These are phyloP conservation scores for Boletus reticuloceps DNA, from an alignment of 768 basidiomycete genomes.

Conservation along the genomic window DNA sequence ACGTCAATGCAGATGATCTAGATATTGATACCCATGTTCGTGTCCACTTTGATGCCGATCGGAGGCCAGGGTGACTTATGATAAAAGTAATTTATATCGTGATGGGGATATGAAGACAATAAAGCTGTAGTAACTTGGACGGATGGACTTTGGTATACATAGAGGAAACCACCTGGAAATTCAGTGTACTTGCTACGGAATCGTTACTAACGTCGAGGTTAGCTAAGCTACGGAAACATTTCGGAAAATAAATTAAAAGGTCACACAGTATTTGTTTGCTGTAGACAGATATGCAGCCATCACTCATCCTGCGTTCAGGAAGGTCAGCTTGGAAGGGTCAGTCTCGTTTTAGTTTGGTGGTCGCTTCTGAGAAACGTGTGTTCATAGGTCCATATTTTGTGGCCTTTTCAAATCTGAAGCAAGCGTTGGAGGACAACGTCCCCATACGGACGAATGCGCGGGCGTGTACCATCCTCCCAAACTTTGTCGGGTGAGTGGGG, in stretches of 20 bases:
- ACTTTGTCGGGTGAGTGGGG: slow-evolving; percentile 83
- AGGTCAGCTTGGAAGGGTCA: slow-evolving; percentile 86
- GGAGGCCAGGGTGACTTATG: neutral
- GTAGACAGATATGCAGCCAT: slow-evolving; percentile 52
- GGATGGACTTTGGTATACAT: too few species aligned
- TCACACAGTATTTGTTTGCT: slow-evolving; percentile 4
- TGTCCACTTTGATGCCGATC: too few species aligned
- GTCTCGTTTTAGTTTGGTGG: neutral
- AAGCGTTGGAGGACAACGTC: slow-evolving; percentile 77
- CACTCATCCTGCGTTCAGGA: slow-evolving; percentile 56
- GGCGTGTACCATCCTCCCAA: slow-evolving; percentile 90
- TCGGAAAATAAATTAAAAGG: neutral
- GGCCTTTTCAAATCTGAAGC: slow-evolving; percentile 83
- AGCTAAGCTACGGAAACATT: neutral
- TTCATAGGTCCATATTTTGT: slow-evolving; percentile 87
- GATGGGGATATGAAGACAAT: too few species aligned
- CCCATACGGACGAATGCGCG: slow-evolving; percentile 87
- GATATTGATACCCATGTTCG: neutral
- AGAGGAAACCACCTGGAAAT: too few species aligned
- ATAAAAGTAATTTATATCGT: neutral
- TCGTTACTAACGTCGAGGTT: neutral
- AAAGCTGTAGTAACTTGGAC: too few species aligned
- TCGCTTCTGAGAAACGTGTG: neutral
- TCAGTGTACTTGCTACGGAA: too few species aligned
- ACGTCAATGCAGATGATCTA: neutral